Conservation (phyloP, 768 basidiomycete genomes). For the Hortiboletus flavorubellus region DNA sequence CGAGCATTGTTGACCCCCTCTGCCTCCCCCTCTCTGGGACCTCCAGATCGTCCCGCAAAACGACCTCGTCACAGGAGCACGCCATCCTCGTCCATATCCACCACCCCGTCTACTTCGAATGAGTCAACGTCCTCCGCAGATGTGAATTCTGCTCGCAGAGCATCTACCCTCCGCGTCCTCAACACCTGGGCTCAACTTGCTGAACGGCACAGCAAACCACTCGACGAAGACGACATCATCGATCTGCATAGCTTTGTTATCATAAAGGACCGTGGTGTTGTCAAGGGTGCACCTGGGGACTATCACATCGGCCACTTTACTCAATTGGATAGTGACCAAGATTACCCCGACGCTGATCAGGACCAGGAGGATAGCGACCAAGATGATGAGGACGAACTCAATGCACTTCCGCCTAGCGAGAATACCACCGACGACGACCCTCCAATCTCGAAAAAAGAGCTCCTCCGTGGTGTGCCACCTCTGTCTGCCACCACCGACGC, state of each 20-base stretch:
- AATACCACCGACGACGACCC: conserved; percentile 23
- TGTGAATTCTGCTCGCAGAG: conserved; percentile 53
- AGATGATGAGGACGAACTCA: conserved; percentile 56
- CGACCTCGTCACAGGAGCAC: conserved; percentile 47
- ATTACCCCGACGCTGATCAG: conserved; percentile 36
- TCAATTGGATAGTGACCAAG: conserved; percentile 37
- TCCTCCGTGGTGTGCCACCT: conserved; percentile 41
- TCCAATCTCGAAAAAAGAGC: conserved; percentile 31
- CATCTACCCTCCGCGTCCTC: conserved; percentile 49
- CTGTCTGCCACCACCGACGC: conserved; percentile 48
- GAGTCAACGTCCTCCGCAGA: conserved; percentile 34
- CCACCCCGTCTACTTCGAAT: conserved; percentile 29
- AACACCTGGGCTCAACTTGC: conserved; percentile 67
- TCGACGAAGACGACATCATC: conserved; percentile 80
- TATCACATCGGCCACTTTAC: conserved; percentile 54
- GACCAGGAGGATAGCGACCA: conserved; percentile 47
- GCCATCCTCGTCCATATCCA: conserved; percentile 42
- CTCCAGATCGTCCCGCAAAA: conserved; percentile 42
- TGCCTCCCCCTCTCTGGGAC: conserved; percentile 27
- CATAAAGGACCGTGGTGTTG: conserved; percentile 67
- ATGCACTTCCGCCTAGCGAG: conserved; percentile 42
- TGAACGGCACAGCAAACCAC: conserved; percentile 58
- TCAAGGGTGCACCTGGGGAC: conserved; percentile 41
- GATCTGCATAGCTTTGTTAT: conserved; percentile 60
- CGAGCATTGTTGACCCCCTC: conserved; percentile 25